These are phyloP conservation scores for Themeda triandra DNA, from an alignment of 176 grass and related monocot genomes.

Conservation along the genomic window DNA sequence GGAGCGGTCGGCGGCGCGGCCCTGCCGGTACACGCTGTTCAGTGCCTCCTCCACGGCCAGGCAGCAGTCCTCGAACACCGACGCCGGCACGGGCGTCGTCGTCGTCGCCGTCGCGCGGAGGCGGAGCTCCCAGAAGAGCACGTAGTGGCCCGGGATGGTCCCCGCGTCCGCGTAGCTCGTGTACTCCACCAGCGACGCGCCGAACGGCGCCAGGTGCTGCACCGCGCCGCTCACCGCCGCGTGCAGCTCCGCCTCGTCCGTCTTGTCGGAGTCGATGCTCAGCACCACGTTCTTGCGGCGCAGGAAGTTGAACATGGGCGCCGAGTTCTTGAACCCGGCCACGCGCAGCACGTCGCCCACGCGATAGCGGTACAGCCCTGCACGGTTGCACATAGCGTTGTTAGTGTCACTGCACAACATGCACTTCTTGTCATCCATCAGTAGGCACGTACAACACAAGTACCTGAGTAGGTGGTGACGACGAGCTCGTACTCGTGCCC, in stretches of 20 bases:
- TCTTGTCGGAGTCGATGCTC: slow-evolving; percentile 73
- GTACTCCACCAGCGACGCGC: slow-evolving; percentile 69
- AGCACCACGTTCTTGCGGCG: slow-evolving; percentile 70
- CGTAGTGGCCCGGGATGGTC: slow-evolving; percentile 62
- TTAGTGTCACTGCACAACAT: not conserved
- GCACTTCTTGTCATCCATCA: no score
- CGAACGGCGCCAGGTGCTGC: slow-evolving; percentile 39
- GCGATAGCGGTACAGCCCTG: slow-evolving; percentile 66
- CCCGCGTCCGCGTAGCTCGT: slow-evolving; percentile 56
- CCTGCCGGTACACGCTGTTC: slow-evolving; percentile 60
- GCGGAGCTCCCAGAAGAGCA: slow-evolving; percentile 76
- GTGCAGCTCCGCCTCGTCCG: slow-evolving; percentile 71
- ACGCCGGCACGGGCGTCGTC: slow-evolving; percentile 18
- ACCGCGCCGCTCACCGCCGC: slow-evolving; percentile 44
- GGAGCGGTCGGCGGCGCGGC: slow-evolving; percentile 45
- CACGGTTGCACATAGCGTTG: not conserved
- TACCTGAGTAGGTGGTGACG: slow-evolving; percentile 65
- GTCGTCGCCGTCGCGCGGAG: no score
- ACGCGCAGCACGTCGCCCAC: slow-evolving; percentile 74
- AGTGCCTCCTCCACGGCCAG: slow-evolving; percentile 57
- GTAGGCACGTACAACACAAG: not conserved
- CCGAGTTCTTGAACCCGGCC: slow-evolving; percentile 62
- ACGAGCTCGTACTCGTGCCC: slow-evolving; percentile 69
- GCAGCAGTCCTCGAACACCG: slow-evolving; percentile 65
- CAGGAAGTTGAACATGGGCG: slow-evolving; percentile 59